Base-by-base conservation (phyloP, 331 rosid genomes). In the Phaseolus coccineus region DNA sequence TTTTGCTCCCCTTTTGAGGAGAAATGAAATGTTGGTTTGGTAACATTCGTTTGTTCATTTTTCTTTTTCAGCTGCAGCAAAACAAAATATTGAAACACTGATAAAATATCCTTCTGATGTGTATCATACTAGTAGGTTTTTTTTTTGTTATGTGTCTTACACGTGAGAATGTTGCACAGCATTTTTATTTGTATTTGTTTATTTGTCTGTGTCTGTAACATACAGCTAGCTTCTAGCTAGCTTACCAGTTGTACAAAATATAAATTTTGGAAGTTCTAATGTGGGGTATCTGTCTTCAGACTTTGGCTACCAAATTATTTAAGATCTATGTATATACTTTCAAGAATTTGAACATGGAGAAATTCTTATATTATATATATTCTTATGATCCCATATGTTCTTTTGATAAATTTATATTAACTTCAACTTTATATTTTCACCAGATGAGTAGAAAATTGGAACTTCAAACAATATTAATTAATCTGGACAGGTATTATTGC, bases 1-100 rank as follows among this genome's bases (percentile, higher is more conserved):
- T 55, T 48, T 52, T 73, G 73, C 86, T 78, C 74, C 30, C 69
- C 87, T 69, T 79, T 84, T 53, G 74, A 79, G 83, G 84, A 58
- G 67, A 79, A 69, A 40, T 8, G 19, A 48, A 27, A 51, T 51
- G 80, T 81, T 55, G 63, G 73, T 16, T 33, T 4, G 58, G 61
- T 47, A 46, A 75, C 62, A 53, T 80, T 79, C 33, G 6, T 79
- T 72, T 40, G 2, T 28, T 28, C 46, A 2, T 33, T 12, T 61
- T 19, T 11, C 8, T 33, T 44, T 61, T 37, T 28, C 24, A 37
- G 47, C 11, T 63, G 50, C 40, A 66, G 39, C 79, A 33, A 69
- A 66, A 3, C 81, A 39, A 52, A 64, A 40, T 48, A 70, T 59
- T 59, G 4, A 25, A 27, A 46, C 40, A 25, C 73, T 69, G 19